These are phyloP conservation scores for Rhexocercosporidium sp. DNA, from an alignment of 2,329 filamentous ascomycete species.

Conservation along the genomic window DNA sequence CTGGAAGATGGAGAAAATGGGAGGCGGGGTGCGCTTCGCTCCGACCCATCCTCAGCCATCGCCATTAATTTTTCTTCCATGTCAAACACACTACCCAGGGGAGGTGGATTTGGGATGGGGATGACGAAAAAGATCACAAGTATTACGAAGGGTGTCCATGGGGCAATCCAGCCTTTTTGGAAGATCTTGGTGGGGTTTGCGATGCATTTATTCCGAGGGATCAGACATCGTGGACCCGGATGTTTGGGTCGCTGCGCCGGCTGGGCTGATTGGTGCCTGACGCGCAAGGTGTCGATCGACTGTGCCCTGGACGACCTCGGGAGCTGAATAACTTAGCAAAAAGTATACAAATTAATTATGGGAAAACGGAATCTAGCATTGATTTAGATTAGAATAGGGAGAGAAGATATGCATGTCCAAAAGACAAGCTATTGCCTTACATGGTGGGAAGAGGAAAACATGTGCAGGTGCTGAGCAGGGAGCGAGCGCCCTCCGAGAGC, in stretches of 20 bases:
- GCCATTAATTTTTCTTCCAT: slow-evolving; percentile 20
- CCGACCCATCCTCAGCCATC: slow-evolving; percentile 31
- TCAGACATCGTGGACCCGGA: slow-evolving; percentile 4
- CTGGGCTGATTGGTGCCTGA: not conserved
- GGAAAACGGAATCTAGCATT: too few species aligned
- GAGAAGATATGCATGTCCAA: too few species aligned
- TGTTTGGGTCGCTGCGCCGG: not conserved
- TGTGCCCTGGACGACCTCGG: not conserved
- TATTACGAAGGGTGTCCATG: slow-evolving; percentile 15
- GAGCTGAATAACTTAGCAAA: too few species aligned
- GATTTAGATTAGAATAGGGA: too few species aligned
- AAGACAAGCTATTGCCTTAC: too few species aligned
- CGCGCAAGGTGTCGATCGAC: not conserved
- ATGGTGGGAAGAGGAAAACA: too few species aligned
- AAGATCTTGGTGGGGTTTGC: slow-evolving; percentile 10
- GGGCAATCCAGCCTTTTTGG: slow-evolving; percentile 24
- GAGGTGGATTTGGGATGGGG: slow-evolving; percentile 21
- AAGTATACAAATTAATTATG: too few species aligned
- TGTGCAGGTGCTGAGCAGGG: too few species aligned
- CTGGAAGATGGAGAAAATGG: slow-evolving; percentile 22
- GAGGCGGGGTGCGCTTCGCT: slow-evolving; percentile 25
- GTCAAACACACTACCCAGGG: slow-evolving; percentile 24
- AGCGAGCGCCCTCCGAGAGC: too few species aligned
- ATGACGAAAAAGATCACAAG: slow-evolving; percentile 19
- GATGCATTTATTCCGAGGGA: slow-evolving; percentile 2